phyloP scores from a whole-genome alignment of 768 basidiomycete species.

The Cyathus striatus region DNA sequence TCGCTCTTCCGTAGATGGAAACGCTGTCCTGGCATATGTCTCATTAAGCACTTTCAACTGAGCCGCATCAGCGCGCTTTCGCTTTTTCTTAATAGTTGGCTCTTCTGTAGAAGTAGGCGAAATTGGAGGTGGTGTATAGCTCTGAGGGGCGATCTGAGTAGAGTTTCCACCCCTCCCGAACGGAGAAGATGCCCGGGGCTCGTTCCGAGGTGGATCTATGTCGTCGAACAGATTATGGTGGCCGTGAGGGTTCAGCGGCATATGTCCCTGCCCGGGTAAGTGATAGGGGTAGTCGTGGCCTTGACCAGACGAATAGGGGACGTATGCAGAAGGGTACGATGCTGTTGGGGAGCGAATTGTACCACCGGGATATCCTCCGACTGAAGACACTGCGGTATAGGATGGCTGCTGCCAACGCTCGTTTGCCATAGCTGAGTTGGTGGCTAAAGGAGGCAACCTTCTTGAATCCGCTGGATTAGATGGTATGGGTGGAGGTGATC shows the following conservation, averaged over 20 bases:
- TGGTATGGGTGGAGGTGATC: constrained; percentile 44
- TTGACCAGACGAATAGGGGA: constrained; percentile 35
- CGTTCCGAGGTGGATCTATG: constrained; percentile 20
- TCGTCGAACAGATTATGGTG: constrained; percentile 26
- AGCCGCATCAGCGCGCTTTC: constrained; percentile 77
- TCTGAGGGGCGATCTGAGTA: constrained; percentile 36
- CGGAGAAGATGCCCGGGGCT: constrained; percentile 39
- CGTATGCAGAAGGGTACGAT: constrained; percentile 53
- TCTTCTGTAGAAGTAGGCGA: constrained; percentile 50
- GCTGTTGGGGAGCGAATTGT: constrained; percentile 63
- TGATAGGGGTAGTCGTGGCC: constrained; percentile 37
- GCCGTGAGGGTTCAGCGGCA: constrained; percentile 21
- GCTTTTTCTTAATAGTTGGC: constrained; percentile 81
- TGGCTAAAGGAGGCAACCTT: constrained; percentile 54
- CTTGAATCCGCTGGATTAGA: constrained; percentile 45
- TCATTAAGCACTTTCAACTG: constrained; percentile 81
- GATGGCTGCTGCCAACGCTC: constrained; percentile 43
- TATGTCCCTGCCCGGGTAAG: constrained; percentile 26
- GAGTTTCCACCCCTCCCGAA: constrained; percentile 33
- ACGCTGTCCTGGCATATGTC: constrained; percentile 75
- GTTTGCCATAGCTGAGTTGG: constrained; percentile 34
- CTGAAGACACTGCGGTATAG: constrained; percentile 25
- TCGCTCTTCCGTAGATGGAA: constrained; percentile 87
- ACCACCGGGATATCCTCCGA: constrained; percentile 27
- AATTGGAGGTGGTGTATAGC: constrained; percentile 49